phyloP scores from a whole-genome alignment of 2,329 filamentous ascomycete genomes.

The Fusarium protoensiforme region DNA sequence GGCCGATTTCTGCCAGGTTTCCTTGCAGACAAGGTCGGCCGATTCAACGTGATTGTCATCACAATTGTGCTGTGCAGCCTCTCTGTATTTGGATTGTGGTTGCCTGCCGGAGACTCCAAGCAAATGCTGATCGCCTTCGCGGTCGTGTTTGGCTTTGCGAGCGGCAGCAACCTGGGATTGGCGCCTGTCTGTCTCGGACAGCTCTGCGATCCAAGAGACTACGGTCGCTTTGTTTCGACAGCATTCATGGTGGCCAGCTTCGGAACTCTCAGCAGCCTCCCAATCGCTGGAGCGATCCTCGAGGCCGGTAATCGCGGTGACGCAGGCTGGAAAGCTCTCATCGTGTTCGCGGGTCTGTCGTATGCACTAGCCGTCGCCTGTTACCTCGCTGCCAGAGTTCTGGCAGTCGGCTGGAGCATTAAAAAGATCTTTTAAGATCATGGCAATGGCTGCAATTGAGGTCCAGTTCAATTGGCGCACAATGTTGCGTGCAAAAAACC shows the following conservation, averaged over 20 bases:
- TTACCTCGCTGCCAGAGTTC: constrained; percentile 29
- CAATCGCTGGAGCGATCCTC: constrained; percentile 55
- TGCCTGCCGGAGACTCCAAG: constrained; percentile 67
- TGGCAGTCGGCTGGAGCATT: constrained; percentile 32
- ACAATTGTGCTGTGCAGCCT: constrained; percentile 69
- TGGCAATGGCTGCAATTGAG: not conserved
- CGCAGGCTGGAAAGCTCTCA: constrained; percentile 51
- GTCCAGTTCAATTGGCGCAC: not conserved
- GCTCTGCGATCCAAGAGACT: constrained; percentile 79
- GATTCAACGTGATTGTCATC: constrained; percentile 83
- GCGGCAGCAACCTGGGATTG: constrained; percentile 80
- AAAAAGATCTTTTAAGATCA: constrained; percentile 26
- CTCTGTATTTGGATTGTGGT: constrained; percentile 75
- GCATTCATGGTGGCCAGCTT: constrained; percentile 83
- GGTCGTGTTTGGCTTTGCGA: constrained; percentile 81
- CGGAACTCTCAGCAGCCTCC: constrained; percentile 65
- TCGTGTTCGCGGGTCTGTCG: constrained; percentile 51
- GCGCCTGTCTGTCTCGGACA: constrained; percentile 85
- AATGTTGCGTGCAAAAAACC: not conserved
- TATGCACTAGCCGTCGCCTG: constrained; percentile 33
- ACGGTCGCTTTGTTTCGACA: constrained; percentile 80
- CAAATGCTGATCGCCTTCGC: constrained; percentile 74
- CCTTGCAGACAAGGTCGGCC: constrained; percentile 79
- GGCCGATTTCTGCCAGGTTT: constrained; percentile 82
- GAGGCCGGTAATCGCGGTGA: constrained; percentile 42